Percentiles rank a stretch among this genome's conserved stretches.
These are phyloP conservation scores for Geranium brycei DNA, from an alignment of 345 rosid genomes.

Conservation along the genomic window DNA sequence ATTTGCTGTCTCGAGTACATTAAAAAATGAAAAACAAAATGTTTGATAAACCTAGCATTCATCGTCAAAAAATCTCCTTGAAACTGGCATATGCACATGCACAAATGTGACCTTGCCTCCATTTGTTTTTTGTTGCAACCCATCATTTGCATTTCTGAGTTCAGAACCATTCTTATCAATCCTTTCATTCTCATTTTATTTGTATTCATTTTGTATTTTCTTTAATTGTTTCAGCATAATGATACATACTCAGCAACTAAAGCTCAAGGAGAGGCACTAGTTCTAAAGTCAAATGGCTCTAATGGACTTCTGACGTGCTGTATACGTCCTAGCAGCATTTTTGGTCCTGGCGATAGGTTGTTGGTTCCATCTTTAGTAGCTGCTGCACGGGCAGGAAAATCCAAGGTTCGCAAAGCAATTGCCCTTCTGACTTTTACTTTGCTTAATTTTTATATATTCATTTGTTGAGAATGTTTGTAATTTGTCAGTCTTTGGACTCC, in stretches of 20 bases:
- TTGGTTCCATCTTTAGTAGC: conserved; percentile 68
- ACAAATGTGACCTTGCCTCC: not conserved
- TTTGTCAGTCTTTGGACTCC: no score
- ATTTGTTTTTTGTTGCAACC: not conserved
- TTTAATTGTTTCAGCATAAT: conserved; percentile 44
- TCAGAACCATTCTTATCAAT: no score
- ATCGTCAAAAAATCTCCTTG: no score
- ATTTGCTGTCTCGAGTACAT: no score
- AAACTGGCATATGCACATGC: not conserved
- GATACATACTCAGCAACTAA: conserved; percentile 86
- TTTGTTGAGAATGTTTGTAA: not conserved
- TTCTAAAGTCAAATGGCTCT: conserved; percentile 56
- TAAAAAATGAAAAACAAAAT: no score
- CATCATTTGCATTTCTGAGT: no score
- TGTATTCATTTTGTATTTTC: not conserved
- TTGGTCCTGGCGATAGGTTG: conserved; percentile 90
- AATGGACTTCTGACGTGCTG: conserved; percentile 81
- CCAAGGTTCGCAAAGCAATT: conserved; percentile 39
- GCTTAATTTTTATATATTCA: not conserved
- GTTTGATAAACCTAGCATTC: no score
- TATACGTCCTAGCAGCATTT: conserved; percentile 84
- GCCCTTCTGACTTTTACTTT: conserved; percentile 1
- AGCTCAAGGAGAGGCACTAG: conserved; percentile 69
- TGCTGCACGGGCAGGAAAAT: conserved; percentile 84
- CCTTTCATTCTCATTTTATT: not conserved